Conservation (phyloP, 139 green algal species). For the Ettlia oleoabundans region DNA sequence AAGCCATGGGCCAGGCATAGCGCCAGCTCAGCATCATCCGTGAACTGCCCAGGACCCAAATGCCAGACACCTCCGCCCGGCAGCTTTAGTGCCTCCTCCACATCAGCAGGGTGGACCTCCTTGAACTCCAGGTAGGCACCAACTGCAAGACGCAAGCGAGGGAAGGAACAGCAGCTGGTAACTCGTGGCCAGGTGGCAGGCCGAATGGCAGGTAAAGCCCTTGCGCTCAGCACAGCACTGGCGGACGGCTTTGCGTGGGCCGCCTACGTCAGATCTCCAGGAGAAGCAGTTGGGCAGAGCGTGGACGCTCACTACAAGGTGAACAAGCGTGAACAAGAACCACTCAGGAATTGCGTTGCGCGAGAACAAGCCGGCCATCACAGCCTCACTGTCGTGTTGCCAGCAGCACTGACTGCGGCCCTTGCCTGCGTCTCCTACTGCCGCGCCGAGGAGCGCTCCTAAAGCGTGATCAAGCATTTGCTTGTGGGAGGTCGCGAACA, state of each 20-base stretch:
- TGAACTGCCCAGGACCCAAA: conserved; percentile 32
- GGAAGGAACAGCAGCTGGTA: neutral
- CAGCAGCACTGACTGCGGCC: neutral
- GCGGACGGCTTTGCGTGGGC: too few species aligned
- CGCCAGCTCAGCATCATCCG: conserved; percentile 57
- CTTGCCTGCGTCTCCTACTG: conserved; percentile 19
- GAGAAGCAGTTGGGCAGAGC: neutral
- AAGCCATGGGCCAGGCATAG: conserved; percentile 49
- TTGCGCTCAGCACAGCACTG: too few species aligned
- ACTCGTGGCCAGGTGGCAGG: neutral
- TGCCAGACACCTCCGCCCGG: conserved; percentile 8
- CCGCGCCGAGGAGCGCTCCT: conserved; percentile 7
- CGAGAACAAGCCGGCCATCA: too few species aligned
- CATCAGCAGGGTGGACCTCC: neutral
- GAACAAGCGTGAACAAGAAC: too few species aligned
- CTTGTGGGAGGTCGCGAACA: too few species aligned
- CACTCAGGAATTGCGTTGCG: too few species aligned
- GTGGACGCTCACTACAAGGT: neutral
- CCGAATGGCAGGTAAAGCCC: too few species aligned
- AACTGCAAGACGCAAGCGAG: neutral
- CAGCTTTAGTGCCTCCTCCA: conserved; percentile 9
- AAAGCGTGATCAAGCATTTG: neutral
- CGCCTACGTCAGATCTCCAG: neutral
- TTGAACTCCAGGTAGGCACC: conserved; percentile 17
- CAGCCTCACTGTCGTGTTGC: too few species aligned